These are phyloP conservation scores for Exophiala alcalophila DNA, from an alignment of 2,329 filamentous ascomycete species.

Conservation along the genomic window DNA sequence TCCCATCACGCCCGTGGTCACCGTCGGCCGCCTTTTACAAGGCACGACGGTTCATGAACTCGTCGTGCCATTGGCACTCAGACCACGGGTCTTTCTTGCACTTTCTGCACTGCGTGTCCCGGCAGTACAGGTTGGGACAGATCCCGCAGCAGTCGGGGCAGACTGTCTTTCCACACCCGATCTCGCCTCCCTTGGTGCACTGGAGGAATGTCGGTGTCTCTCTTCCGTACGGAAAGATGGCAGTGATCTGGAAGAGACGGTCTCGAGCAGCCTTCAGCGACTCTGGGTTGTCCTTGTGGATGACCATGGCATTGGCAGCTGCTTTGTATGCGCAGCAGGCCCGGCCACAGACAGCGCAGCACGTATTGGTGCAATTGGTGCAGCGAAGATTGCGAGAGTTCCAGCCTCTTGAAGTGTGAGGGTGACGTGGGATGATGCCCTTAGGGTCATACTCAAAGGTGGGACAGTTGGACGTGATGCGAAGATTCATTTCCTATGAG, in stretches of 20 bases:
- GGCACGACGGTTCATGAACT: constrained; percentile 13
- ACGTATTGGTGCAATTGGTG: constrained; percentile 30
- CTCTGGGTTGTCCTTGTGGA: constrained; percentile 19
- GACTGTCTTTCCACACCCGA: constrained; percentile 35
- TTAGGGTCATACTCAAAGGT: constrained; percentile 24
- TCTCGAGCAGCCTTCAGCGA: constrained; percentile 22
- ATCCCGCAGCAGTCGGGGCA: constrained; percentile 38
- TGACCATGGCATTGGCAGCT: constrained; percentile 20
- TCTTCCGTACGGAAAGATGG: constrained; percentile 29
- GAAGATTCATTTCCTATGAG: constrained; percentile 26
- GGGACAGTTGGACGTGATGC: constrained; percentile 20
- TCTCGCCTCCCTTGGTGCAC: constrained; percentile 32
- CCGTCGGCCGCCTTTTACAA: no score
- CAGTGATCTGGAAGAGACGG: constrained; percentile 30
- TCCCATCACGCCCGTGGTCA: no score
- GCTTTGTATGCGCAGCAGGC: constrained; percentile 37
- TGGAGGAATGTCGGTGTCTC: constrained; percentile 36
- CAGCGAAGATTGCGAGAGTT: constrained; percentile 36
- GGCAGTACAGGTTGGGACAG: constrained; percentile 36
- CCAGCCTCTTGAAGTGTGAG: constrained; percentile 32
- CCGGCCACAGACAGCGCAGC: constrained; percentile 34
- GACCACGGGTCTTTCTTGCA: constrained; percentile 38
- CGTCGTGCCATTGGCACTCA: constrained; percentile 37
- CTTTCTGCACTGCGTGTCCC: constrained; percentile 37
- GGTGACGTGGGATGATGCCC: constrained; percentile 28